These are phyloP conservation scores for Ceratocystis huliohia DNA, from an alignment of 2,329 filamentous ascomycete species.

Conservation along the genomic window DNA sequence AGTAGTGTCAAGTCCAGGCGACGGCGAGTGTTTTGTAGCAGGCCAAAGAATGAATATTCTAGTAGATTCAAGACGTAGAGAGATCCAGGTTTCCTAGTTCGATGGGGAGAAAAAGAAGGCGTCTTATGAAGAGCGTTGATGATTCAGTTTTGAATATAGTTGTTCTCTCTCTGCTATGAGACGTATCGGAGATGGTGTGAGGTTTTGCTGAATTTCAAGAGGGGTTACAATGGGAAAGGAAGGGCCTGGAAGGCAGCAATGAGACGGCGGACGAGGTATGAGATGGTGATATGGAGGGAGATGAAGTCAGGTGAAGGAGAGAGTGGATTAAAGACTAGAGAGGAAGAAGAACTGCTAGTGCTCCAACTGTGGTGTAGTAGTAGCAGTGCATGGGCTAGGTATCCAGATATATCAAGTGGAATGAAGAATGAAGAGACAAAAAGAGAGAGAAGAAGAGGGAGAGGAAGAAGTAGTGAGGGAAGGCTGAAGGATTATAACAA, in stretches of 20 bases:
- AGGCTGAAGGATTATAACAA: slow-evolving; percentile 14
- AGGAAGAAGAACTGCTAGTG: neutral
- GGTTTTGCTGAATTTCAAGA: neutral
- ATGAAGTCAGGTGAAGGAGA: neutral
- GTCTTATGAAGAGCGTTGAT: neutral
- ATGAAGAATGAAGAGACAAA: neutral
- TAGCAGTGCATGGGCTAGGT: neutral
- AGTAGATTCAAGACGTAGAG: neutral
- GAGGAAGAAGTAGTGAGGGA: slow-evolving; percentile 2
- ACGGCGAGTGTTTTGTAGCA: neutral
- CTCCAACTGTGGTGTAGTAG: neutral
- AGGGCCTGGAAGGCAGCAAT: neutral
- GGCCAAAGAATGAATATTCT: neutral
- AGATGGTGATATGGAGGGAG: neutral
- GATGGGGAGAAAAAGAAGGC: neutral
- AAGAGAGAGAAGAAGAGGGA: slow-evolving; percentile 8
- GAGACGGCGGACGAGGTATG: neutral
- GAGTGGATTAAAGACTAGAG: neutral
- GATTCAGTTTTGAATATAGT: neutral
- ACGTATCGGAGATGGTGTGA: neutral
- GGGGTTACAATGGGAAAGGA: neutral
- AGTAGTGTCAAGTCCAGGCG: slow-evolving; percentile 7
- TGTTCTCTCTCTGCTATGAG: neutral
- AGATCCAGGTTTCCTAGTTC: neutral
- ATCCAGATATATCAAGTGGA: neutral